A percentile compares a stretch with the other conserved stretches of the same genome.
phyloP scores from a whole-genome alignment of 768 basidiomycete genomes.

The Pluteus cervinus region DNA sequence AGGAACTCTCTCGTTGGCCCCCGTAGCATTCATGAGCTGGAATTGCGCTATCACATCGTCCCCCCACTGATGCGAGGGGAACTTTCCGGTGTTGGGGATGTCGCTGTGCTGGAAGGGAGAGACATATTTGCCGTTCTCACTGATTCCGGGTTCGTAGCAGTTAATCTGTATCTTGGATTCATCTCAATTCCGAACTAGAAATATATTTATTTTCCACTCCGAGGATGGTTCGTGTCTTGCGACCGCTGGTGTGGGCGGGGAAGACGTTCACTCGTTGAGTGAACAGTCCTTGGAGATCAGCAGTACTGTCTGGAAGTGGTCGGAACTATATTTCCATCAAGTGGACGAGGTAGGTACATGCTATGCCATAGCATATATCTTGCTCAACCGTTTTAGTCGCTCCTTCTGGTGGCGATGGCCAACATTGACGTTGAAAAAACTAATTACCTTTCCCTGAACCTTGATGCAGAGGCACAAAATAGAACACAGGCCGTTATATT shows the following conservation, averaged over 20 bases:
- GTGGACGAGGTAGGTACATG: too few relatives aligned
- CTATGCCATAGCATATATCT: too few relatives aligned
- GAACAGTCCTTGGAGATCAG: too few relatives aligned
- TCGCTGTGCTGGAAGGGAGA: constrained; percentile 33
- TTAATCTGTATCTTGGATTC: neutral
- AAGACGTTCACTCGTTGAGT: too few relatives aligned
- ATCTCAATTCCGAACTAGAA: constrained; percentile 26
- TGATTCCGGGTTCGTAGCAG: constrained; percentile 52
- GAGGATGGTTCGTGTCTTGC: constrained; percentile 41
- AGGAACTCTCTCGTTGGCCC: constrained; percentile 17
- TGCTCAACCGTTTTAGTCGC: too few relatives aligned
- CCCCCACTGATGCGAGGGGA: too few relatives aligned
- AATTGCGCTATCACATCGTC: constrained; percentile 38
- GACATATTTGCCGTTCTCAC: constrained; percentile 49
- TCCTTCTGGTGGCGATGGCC: too few relatives aligned
- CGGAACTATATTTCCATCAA: too few relatives aligned
- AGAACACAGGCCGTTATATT: constrained; percentile 30
- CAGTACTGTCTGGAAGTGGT: too few relatives aligned
- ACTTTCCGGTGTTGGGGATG: too few relatives aligned
- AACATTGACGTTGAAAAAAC: constrained; percentile 38
- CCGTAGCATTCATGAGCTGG: constrained; percentile 19
- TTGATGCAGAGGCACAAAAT: constrained; percentile 30
- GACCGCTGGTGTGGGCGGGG: too few relatives aligned
- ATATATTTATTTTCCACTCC: constrained; percentile 46
- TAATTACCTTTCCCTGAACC: constrained; percentile 21